Evolutionary conservation across 768 basidiomycete genomes (phyloP).

Genomic region (Dacryopinax spathularia): DNA sequence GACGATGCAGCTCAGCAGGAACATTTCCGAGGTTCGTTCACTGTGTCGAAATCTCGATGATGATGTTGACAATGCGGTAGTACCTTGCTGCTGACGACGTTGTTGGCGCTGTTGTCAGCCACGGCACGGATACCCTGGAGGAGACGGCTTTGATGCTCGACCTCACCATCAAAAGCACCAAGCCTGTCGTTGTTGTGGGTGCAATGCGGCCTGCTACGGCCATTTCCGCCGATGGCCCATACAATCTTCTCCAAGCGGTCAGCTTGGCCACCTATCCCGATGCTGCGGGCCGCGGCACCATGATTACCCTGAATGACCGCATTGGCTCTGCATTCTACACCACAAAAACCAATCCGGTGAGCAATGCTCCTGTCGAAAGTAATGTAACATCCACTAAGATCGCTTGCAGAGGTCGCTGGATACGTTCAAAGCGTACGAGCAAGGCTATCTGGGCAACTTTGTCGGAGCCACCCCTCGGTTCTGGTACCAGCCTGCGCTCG

Average conservation of each 20-base stretch:
- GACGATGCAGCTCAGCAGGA: not conserved
- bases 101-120: not conserved
- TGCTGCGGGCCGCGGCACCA: constrained; percentile 14
- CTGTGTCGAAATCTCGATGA: constrained; percentile 17
- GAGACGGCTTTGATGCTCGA: constrained; percentile 23
- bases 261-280: not conserved
- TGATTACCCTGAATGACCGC: constrained; percentile 24
- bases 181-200: constrained; percentile 22
- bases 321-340: constrained; percentile 21
- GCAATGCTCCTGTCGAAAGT: constrained; percentile 8
- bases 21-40: constrained; percentile 7
- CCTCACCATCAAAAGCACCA: constrained; percentile 19
- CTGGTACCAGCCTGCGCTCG: constrained; percentile 18
- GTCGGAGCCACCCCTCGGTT: constrained; percentile 13
- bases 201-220: constrained; percentile 23
- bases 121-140: constrained; percentile 19
- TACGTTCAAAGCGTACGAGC: constrained; percentile 23
- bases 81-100: not conserved
- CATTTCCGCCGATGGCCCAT: constrained; percentile 15
- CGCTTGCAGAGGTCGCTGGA: constrained; percentile 10
- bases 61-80: constrained; percentile 16
- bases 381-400: not conserved
- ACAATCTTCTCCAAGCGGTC: constrained; percentile 4
- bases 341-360: constrained; percentile 16
- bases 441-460: constrained; percentile 21